phyloP scores from a whole-genome alignment of 1,284 basidiomycete genomes.

The Melanopsichium pennsylvanicum region DNA sequence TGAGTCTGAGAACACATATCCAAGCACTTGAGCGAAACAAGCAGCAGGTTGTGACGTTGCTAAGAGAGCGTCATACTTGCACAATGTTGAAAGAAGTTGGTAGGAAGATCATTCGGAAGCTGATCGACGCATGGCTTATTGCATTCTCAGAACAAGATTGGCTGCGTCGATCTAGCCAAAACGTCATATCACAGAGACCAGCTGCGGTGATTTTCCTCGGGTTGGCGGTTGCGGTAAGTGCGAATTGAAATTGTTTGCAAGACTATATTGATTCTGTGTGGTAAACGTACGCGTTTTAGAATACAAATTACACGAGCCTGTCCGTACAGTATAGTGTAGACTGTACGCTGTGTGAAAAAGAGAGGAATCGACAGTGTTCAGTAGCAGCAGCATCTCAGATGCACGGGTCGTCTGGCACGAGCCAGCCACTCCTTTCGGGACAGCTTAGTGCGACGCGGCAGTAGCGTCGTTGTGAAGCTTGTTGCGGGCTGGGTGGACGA shows the following conservation, averaged over 20 bases:
- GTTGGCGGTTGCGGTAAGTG: not conserved
- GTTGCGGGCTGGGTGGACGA: too few species aligned
- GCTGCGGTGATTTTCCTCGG: constrained; percentile 10
- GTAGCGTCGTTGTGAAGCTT: not conserved
- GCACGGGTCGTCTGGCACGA: not conserved
- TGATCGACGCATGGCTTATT: constrained; percentile 4
- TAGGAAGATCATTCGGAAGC: not conserved
- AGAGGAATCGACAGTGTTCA: not conserved
- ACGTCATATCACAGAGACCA: not conserved
- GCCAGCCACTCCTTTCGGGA: not conserved
- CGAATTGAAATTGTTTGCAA: not conserved
- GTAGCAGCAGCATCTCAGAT: not conserved
- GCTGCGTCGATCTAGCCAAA: not conserved
- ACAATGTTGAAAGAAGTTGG: not conserved
- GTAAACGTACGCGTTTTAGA: not conserved
- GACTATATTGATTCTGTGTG: not conserved
- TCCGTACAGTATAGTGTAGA: too few species aligned
- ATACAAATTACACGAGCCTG: too few species aligned
- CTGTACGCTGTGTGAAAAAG: not conserved
- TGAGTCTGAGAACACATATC: too few species aligned
- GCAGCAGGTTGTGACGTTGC: too few species aligned
- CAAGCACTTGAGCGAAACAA: too few species aligned
- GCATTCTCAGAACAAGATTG: too few species aligned
- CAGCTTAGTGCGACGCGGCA: not conserved
- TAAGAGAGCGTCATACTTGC: not conserved